Base-by-base conservation (phyloP, 768 basidiomycete species). In the Phaffia australis region DNA sequence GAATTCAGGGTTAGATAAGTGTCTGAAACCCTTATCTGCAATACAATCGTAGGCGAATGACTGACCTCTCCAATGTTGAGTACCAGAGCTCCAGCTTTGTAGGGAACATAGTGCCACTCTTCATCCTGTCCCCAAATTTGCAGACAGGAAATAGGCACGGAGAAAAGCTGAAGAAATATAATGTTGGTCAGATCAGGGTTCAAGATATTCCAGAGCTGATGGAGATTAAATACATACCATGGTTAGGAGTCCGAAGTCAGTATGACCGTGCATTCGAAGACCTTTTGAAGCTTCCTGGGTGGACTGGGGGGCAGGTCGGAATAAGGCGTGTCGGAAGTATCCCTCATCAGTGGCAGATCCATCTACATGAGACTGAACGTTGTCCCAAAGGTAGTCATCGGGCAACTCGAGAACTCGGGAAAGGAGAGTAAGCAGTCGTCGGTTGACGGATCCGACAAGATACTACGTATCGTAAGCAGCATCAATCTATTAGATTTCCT, bases 101-200 rank as follows among this genome's bases (percentile, higher is more conserved):
- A 72, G 18, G 60, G 63, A 18, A 72, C 72, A 55, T 71, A 72
- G 30, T 70, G 57, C 72, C 72, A 72, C 49, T 70, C 54, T 18
- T 69, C 65, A 50, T 72, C 72, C 9, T 52, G n/a, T 9, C 66
- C 64, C 54, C 64, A 65, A 55, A 72, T 66, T 54, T 71, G 70
- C 8, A 72, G 65, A 30, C 69, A 65, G 3, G 69, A 59, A 60
- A 72, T 69, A 0, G 72, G 72, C 21, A 69, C 66, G 19, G 67
- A 66, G 42, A 69, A 65, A 23, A 71, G 52, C 25, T 70, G 52
- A 3, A 68, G 51, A 32, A 57, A 60, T 35, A 66, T 27, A 14
- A 57, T 59, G 32, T 60, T 60, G 52, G n/a, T 30, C 15, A 23
- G 29, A n/a, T n/a, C n/a, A n/a, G n/a, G n/a, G n/a, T n/a, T n/a